phyloP scores from a whole-genome alignment of 2,329 filamentous ascomycete species.

The Penicillium sumatraense region DNA sequence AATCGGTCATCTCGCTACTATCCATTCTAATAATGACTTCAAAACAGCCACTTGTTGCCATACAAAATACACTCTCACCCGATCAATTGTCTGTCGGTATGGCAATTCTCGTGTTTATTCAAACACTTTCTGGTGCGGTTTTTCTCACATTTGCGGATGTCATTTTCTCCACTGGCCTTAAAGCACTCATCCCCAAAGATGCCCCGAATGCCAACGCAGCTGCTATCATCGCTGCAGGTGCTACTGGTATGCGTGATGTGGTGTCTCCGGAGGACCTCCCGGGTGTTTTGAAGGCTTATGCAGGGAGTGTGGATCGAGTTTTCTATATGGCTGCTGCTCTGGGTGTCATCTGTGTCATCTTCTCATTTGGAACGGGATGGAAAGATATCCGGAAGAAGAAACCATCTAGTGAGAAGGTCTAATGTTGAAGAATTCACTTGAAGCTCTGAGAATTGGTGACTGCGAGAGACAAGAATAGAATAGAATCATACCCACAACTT shows the following conservation, averaged over 20 bases:
- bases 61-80: slow-evolving; percentile 42
- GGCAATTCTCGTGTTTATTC: slow-evolving; percentile 45
- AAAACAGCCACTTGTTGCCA: slow-evolving; percentile 45
- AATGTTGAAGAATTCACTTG: not conserved
- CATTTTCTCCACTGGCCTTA: slow-evolving; percentile 51
- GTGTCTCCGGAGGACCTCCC: slow-evolving; percentile 34
- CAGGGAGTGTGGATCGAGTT: slow-evolving; percentile 26
- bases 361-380: slow-evolving; percentile 34
- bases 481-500: too few species aligned
- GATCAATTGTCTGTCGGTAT: slow-evolving; percentile 47
- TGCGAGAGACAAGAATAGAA: too few species aligned
- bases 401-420: slow-evolving; percentile 4
- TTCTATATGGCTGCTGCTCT: slow-evolving; percentile 31
- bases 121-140: slow-evolving; percentile 50
- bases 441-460: too few species aligned
- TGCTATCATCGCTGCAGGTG: slow-evolving; percentile 47
- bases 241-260: slow-evolving; percentile 46
- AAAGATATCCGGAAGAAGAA: slow-evolving; percentile 29
- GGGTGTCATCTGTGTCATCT: slow-evolving; percentile 15
- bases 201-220: slow-evolving; percentile 41
- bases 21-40: not conserved
- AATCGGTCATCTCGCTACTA: not conserved
- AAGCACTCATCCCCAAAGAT: slow-evolving; percentile 35
- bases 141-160: slow-evolving; percentile 59
- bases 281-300: slow-evolving; percentile 39